Conservation (phyloP, 2,329 filamentous ascomycete species). For the Microascus cirrosus region DNA sequence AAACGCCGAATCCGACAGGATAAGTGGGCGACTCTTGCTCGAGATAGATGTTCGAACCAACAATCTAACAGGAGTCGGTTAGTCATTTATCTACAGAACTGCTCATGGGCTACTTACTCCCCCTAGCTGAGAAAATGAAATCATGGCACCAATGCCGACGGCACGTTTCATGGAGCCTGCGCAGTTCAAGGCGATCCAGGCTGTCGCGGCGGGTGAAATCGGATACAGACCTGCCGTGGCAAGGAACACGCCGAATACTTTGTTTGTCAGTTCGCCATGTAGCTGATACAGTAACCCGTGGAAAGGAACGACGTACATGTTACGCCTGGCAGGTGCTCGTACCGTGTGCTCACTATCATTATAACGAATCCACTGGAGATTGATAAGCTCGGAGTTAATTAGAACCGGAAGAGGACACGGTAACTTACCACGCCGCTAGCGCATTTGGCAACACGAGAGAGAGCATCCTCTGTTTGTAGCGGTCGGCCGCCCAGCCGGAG, state of each 20-base stretch:
- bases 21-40: neutral
- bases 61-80: neutral
- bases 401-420: no score
- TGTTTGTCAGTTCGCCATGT: no score
- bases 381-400: no score
- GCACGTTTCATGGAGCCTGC: neutral
- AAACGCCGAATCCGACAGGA: neutral
- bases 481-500: constrained; percentile 19
- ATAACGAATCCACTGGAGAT: constrained; percentile 1
- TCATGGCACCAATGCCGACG: neutral
- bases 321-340: constrained; percentile 18
- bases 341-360: neutral
- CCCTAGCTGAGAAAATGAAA: neutral
- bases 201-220: neutral
- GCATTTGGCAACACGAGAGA: constrained; percentile 21
- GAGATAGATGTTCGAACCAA: neutral
- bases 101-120: neutral
- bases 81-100: no score
- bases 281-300: no score
- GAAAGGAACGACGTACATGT: neutral
- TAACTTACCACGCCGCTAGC: neutral
- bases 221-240: neutral
- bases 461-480: constrained; percentile 23
- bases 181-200: neutral
- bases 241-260: neutral